These are phyloP conservation scores for Irpex lacteus DNA, from an alignment of 1,284 basidiomycete species.

Conservation along the genomic window DNA sequence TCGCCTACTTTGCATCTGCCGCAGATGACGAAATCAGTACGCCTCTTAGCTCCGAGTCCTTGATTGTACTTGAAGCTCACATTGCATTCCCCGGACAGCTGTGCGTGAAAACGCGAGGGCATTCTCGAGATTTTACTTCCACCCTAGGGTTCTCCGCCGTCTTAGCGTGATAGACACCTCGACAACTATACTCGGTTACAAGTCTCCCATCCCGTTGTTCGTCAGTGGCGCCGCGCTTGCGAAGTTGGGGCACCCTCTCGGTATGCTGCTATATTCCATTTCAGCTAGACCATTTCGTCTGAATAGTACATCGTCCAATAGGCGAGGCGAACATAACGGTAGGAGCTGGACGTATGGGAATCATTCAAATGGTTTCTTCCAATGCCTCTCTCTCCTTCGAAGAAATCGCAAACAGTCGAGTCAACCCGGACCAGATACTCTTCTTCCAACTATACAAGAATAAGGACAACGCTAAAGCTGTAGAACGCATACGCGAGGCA, in stretches of 20 bases:
- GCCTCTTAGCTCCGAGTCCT: conserved; percentile 26
- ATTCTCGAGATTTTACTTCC: conserved; percentile 81
- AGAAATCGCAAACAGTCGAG: conserved; percentile 63
- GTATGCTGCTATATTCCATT: conserved; percentile 26
- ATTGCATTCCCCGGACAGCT: conserved; percentile 35
- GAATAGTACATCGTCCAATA: conserved; percentile 11
- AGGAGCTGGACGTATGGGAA: conserved; percentile 66
- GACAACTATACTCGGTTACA: conserved; percentile 74
- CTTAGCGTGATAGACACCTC: conserved; percentile 71
- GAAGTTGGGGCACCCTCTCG: conserved; percentile 84
- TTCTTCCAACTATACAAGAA: conserved; percentile 92
- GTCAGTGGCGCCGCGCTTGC: conserved; percentile 86
- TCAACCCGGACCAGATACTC: conserved; percentile 60
- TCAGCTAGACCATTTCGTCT: background rate
- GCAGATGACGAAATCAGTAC: conserved; percentile 80
- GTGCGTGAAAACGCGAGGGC: conserved; percentile 66
- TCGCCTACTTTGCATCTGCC: conserved; percentile 81
- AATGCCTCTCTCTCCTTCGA: conserved; percentile 80
- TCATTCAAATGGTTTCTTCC: conserved; percentile 88
- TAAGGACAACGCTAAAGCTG: conserved; percentile 64
- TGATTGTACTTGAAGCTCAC: conserved; percentile 8
- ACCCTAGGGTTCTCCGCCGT: conserved; percentile 73
- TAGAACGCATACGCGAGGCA: conserved; percentile 70
- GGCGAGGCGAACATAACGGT: conserved; percentile 85
- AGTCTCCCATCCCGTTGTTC: conserved; percentile 79